Conservation (phyloP, 805 yeast species). For the Wickerhamomyces pijperi region DNA sequence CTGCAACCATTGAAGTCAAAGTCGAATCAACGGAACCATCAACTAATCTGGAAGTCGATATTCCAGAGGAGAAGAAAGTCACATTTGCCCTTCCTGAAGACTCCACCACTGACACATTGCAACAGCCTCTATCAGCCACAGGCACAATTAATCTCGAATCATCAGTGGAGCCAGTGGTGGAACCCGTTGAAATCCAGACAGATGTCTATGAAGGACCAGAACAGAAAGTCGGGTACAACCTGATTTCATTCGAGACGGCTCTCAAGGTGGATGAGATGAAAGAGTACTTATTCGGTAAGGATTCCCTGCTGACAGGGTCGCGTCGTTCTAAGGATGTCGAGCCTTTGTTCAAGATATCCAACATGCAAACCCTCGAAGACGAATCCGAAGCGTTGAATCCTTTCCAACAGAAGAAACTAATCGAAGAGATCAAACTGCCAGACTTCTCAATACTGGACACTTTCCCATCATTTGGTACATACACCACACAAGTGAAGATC, state of each 20-base stretch:
- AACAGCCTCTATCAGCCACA: too few relatives aligned
- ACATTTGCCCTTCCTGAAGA: not conserved
- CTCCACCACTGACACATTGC: not conserved
- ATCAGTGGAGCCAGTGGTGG: conserved; percentile 10
- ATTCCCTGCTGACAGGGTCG: conserved; percentile 39
- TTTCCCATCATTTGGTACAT: conserved; percentile 53
- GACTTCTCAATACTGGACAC: conserved; percentile 21
- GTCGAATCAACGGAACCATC: too few relatives aligned
- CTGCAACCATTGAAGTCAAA: too few relatives aligned
- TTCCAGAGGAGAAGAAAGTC: too few relatives aligned
- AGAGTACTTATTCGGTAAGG: conserved; percentile 49
- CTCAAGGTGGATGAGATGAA: conserved; percentile 19
- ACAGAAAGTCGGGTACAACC: conserved; percentile 46
- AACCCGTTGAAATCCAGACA: not conserved
- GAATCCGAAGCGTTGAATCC: conserved; percentile 3
- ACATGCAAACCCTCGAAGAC: not conserved
- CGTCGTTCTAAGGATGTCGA: conserved; percentile 45
- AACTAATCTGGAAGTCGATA: too few relatives aligned
- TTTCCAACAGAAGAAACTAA: conserved; percentile 4
- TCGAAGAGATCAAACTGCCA: conserved; percentile 33
- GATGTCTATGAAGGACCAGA: conserved; percentile 53
- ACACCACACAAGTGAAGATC: conserved; percentile 27
- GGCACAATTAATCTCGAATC: not conserved
- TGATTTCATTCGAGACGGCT: conserved; percentile 35
- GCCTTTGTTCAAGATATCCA: conserved; percentile 30